Conservation (phyloP, 371 early-diverging fungal species). For the Batkoa obscura region DNA sequence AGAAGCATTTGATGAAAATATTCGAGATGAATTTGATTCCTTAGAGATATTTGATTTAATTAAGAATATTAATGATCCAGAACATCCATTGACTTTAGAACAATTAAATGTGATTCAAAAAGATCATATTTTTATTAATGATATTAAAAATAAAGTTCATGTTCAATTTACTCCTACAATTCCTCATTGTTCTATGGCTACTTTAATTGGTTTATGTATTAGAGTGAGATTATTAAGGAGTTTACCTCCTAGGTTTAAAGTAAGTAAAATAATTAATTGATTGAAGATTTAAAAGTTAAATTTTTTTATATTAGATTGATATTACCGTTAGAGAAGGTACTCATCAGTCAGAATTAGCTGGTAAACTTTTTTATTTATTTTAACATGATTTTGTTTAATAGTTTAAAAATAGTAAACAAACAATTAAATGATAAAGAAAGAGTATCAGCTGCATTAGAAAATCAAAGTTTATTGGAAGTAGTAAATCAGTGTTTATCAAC, state of each 20-base stretch:
- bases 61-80: slow-evolving; percentile 96
- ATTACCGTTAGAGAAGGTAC: slow-evolving; percentile 82
- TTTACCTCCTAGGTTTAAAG: slow-evolving; percentile 77
- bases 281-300: neutral
- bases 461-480: slow-evolving; percentile 76
- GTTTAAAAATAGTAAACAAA: slow-evolving; percentile 55
- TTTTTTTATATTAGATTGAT: slow-evolving; percentile 26
- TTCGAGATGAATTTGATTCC: neutral
- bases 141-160: slow-evolving; percentile 33
- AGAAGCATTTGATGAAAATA: neutral
- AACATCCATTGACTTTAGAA: slow-evolving; percentile 92
- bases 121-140: slow-evolving; percentile 64
- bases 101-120: slow-evolving; percentile 82
- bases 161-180: slow-evolving; percentile 96
- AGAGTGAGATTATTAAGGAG: slow-evolving; percentile 75
- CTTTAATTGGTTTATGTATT: slow-evolving; percentile 95
- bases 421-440: slow-evolving; percentile 99
- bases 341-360: slow-evolving; percentile 82
- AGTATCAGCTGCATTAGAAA: slow-evolving; percentile 97
- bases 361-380: slow-evolving; percentile 9
- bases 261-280: slow-evolving; percentile 10
- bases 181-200: slow-evolving; percentile 99
- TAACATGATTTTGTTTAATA: neutral
- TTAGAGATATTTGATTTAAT: slow-evolving; percentile 29
- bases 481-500: slow-evolving; percentile 79